These are phyloP conservation scores for Calycina marina DNA, from an alignment of 2,329 filamentous ascomycete species.

Conservation along the genomic window DNA sequence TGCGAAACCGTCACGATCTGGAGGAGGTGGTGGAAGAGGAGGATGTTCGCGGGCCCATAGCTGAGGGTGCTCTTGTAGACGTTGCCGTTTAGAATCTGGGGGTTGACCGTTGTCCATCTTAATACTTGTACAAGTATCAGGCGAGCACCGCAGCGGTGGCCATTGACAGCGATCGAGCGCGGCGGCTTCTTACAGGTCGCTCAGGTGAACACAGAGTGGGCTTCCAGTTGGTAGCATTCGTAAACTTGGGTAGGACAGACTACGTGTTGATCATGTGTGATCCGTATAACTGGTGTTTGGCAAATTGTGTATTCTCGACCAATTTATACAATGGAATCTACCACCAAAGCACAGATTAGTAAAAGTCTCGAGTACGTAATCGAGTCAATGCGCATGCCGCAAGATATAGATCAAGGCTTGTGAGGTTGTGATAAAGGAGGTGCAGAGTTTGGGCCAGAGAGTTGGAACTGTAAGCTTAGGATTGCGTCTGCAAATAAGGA, in stretches of 20 bases:
- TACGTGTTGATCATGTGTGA: constrained; percentile 17
- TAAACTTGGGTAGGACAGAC: constrained; percentile 16
- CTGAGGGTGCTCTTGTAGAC: too few species aligned
- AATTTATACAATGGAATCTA: too few species aligned
- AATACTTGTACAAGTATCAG: constrained; percentile 17
- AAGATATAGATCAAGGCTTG: too few species aligned
- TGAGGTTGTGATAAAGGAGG: too few species aligned
- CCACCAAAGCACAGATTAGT: too few species aligned
- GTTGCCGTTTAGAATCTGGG: constrained; percentile 45
- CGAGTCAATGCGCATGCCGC: too few species aligned
- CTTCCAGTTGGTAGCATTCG: constrained; percentile 16
- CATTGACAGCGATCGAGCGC: constrained; percentile 23
- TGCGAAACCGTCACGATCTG: background rate
- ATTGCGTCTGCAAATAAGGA: too few species aligned
- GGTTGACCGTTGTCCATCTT: constrained; percentile 43
- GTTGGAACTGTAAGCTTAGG: too few species aligned
- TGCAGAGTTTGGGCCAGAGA: too few species aligned
- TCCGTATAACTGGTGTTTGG: too few species aligned
- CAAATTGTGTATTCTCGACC: too few species aligned
- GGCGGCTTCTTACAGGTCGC: constrained; percentile 23
- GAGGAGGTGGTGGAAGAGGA: background rate
- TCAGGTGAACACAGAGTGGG: constrained; percentile 16
- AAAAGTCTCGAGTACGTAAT: too few species aligned
- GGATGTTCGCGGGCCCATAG: background rate
- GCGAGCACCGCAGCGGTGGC: constrained; percentile 22